Evolutionary conservation across 2,329 filamentous ascomycete genomes (phyloP).

Genomic region (Fusarium hainanense): DNA sequence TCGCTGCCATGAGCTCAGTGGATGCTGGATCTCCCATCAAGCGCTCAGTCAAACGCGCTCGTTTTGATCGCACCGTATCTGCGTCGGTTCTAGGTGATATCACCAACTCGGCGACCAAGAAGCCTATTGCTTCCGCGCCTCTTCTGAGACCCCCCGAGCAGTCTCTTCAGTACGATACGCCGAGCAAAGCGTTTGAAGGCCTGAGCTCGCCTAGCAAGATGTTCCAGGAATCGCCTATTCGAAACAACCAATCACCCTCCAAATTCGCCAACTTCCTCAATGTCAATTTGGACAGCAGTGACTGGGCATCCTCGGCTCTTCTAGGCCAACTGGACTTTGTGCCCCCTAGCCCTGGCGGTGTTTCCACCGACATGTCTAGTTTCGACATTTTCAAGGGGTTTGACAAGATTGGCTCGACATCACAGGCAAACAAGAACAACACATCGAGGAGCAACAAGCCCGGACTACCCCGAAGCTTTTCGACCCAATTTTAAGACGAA

Average conservation of each 20-base stretch:
- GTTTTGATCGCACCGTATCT: conserved; percentile 72
- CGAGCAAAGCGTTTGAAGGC: conserved; percentile 67
- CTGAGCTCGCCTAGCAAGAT: conserved; percentile 68
- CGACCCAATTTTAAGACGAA: conserved; percentile 47
- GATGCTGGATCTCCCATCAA: conserved; percentile 75
- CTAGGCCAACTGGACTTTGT: conserved; percentile 56
- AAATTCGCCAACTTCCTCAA: conserved; percentile 57
- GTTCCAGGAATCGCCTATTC: conserved; percentile 51
- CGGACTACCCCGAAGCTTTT: conserved; percentile 47
- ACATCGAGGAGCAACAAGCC: conserved; percentile 45
- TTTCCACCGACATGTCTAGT: conserved; percentile 64
- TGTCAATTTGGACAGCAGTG: conserved; percentile 51
- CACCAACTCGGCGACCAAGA: conserved; percentile 64
- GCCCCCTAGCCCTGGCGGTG: conserved; percentile 61
- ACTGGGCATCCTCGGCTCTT: conserved; percentile 49
- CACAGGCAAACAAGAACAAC: conserved; percentile 43
- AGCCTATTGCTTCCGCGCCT: conserved; percentile 62
- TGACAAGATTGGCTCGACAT: conserved; percentile 73
- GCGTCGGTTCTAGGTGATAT: conserved; percentile 71
- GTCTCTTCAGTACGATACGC: conserved; percentile 61
- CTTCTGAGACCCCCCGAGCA: conserved; percentile 61
- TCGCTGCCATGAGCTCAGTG: conserved; percentile 57
- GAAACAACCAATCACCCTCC: conserved; percentile 59
- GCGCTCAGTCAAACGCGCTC: conserved; percentile 67
- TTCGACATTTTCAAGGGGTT: conserved; percentile 82